Base-by-base conservation (phyloP, 2,329 filamentous ascomycete genomes). In the Talaromyces funiculosus region DNA sequence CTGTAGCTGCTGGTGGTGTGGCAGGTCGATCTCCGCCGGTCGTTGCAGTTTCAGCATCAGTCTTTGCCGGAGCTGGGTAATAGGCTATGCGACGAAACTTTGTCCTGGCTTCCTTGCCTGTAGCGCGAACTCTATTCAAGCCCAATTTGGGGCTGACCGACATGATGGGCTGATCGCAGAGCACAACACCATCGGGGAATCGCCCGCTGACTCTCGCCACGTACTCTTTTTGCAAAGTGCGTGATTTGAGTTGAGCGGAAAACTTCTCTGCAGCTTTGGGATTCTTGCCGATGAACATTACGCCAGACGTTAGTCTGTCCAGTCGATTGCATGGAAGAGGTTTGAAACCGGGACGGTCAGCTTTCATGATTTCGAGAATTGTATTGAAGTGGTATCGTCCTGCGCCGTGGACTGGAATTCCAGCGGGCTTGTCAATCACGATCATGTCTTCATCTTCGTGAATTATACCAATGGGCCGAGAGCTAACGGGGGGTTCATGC, bases 201-300 rank as follows among this genome's bases (percentile, higher is more conserved):
- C 90, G 84, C 55, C 94, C 94, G 65, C 90, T 89, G 9, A 97
- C 94, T 40, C 94, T 84, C 3, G 93, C 93, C 24, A 99, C 81
- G 70, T 99, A 99, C 74, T 99, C 94, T 73, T 99, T 99, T 67
- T 91, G 87, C 38, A 99, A 90, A 0, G 88, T 93, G 37, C 94
- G 84, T 4, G 83, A 84, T 66, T 86, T 84, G 61, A 99, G 90
- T 73, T 96, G 89, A 43, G 82, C 78, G 59, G 87, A 86, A 66
- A 99, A 82, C 33, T 81, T 81, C 65, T 93, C 90, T 0, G 94
- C 93, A 0, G 90, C 90, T 68, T 86, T 84, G 38, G 87, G 82
- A 64, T 90, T 86, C 77, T 99, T 99, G 29, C 89, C 94, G 67
- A 99, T 87, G 74, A 99, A 99, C 93, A 99, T 97, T 72, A 99